Percentiles rank a stretch among this genome's conserved stretches.
These are phyloP conservation scores for Leishmania tropica DNA, from an alignment of 208 protist genomes.

Conservation along the genomic window DNA sequence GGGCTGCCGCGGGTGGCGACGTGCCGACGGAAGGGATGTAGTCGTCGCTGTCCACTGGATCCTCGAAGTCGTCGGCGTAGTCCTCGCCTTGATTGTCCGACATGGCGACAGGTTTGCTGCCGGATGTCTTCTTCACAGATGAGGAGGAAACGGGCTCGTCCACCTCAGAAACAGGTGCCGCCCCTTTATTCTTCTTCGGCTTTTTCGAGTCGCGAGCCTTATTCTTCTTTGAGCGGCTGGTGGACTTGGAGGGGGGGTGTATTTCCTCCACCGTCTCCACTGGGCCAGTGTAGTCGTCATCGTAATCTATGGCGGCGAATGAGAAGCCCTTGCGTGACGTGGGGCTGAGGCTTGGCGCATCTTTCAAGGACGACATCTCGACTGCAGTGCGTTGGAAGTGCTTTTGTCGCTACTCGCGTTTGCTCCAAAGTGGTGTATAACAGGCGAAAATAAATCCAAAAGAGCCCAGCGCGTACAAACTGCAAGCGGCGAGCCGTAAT, in stretches of 20 bases:
- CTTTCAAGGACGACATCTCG: conserved; percentile 18
- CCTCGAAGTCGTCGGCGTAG: conserved; percentile 50
- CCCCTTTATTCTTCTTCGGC: conserved; percentile 33
- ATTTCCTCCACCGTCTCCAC: conserved; percentile 25
- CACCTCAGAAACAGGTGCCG: conserved; percentile 4
- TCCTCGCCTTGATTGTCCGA: conserved; percentile 30
- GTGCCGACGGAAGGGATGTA: conserved; percentile 32
- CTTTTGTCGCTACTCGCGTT: neutral
- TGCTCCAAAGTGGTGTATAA: neutral
- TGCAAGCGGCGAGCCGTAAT: neutral
- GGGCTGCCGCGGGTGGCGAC: conserved; percentile 11
- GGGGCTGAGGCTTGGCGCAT: conserved; percentile 58
- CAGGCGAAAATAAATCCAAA: neutral
- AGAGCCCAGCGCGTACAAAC: neutral
- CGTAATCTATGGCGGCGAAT: conserved; percentile 33
- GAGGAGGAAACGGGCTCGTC: conserved; percentile 13
- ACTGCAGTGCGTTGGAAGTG: neutral
- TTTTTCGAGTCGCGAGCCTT: conserved; percentile 29
- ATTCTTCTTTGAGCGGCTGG: conserved; percentile 36
- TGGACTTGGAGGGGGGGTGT: conserved; percentile 3
- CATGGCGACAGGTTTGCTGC: conserved; percentile 13
- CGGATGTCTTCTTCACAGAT: conserved; percentile 23
- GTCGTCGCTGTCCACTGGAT: conserved; percentile 56
- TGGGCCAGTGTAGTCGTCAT: conserved; percentile 56
- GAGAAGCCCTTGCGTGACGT: conserved; percentile 34